phyloP scores from a whole-genome alignment of 768 basidiomycete species.

The Amanita jacksonii region DNA sequence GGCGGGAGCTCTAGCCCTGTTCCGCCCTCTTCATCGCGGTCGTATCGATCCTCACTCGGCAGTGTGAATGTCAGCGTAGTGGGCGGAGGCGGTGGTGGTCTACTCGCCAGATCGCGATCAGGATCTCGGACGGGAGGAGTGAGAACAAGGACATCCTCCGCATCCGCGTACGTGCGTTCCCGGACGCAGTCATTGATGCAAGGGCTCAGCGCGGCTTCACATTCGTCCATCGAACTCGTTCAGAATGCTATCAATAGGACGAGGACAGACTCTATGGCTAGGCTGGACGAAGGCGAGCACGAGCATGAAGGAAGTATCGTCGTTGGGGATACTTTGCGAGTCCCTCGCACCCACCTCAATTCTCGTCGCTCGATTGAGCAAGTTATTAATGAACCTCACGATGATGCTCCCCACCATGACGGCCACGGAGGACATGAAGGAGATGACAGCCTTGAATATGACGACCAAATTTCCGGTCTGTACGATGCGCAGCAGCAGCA shows the following conservation, averaged over 20 bases:
- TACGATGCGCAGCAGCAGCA: constrained; percentile 9
- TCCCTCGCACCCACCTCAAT: neutral
- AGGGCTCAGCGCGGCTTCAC: constrained; percentile 48
- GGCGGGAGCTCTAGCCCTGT: constrained; percentile 19
- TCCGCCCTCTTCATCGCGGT: constrained; percentile 34
- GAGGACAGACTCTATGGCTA: constrained; percentile 50
- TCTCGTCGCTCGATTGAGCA: neutral
- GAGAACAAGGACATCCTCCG: constrained; percentile 21
- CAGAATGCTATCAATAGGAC: constrained; percentile 22
- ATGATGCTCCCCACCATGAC: constrained; percentile 11
- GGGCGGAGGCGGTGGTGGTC: constrained; percentile 14
- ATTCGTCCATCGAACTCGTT: constrained; percentile 51
- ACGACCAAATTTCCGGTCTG: constrained; percentile 7
- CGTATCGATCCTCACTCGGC: constrained; percentile 24
- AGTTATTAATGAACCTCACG: constrained; percentile 21
- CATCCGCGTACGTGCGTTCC: constrained; percentile 41
- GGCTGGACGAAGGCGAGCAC: constrained; percentile 46
- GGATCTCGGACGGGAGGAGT: constrained; percentile 18
- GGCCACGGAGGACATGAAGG: constrained; percentile 12
- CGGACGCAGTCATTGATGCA: constrained; percentile 62
- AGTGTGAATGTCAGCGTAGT: constrained; percentile 8
- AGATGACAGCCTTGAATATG: constrained; percentile 12
- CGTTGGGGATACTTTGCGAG: constrained; percentile 3
- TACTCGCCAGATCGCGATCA: constrained; percentile 14
- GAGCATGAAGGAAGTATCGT: constrained; percentile 4